A percentile compares a stretch with the other conserved stretches of the same genome.
Evolutionary conservation across 1,284 basidiomycete genomes (phyloP).

Genomic region (Cystobasidium pallidum): DNA sequence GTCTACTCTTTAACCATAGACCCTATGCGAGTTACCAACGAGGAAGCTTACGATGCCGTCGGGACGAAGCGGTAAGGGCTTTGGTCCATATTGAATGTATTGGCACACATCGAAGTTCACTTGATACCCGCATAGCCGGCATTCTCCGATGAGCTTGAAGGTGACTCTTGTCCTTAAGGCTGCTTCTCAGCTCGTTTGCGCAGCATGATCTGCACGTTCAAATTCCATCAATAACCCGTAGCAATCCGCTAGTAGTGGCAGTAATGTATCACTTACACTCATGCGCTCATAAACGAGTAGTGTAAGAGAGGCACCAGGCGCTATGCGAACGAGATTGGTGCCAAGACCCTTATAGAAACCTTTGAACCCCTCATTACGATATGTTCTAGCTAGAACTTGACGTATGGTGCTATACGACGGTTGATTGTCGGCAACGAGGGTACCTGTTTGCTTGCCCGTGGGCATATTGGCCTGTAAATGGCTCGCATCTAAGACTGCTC

Average conservation of each 20-base stretch:
- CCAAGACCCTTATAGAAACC: slow-evolving; percentile 96
- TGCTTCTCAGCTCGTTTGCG: slow-evolving; percentile 11
- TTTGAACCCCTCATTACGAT: slow-evolving; percentile 72
- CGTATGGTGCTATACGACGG: slow-evolving; percentile 74
- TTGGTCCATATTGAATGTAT: too few relatives aligned
- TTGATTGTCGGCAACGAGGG: background rate
- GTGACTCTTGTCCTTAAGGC: too few relatives aligned
- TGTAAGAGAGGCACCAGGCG: slow-evolving; percentile 96
- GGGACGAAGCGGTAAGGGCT: too few relatives aligned
- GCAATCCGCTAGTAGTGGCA: too few relatives aligned
- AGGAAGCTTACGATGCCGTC: too few relatives aligned
- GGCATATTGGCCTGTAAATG: background rate
- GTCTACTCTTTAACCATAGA: too few relatives aligned
- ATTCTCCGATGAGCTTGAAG: too few relatives aligned
- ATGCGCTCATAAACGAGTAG: slow-evolving; percentile 98
- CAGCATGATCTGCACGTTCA: slow-evolving; percentile 2
- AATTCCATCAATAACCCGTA: too few relatives aligned
- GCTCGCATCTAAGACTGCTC: slow-evolving; percentile 2
- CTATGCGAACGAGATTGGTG: slow-evolving; percentile 92
- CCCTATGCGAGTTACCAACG: too few relatives aligned
- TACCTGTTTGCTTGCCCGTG: background rate
- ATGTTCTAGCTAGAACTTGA: slow-evolving; percentile 77
- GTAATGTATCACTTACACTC: slow-evolving; percentile 42
- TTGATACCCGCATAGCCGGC: too few relatives aligned
- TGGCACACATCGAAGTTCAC: too few relatives aligned